phyloP scores from a whole-genome alignment of 768 basidiomycete genomes.

The Mycena venus region DNA sequence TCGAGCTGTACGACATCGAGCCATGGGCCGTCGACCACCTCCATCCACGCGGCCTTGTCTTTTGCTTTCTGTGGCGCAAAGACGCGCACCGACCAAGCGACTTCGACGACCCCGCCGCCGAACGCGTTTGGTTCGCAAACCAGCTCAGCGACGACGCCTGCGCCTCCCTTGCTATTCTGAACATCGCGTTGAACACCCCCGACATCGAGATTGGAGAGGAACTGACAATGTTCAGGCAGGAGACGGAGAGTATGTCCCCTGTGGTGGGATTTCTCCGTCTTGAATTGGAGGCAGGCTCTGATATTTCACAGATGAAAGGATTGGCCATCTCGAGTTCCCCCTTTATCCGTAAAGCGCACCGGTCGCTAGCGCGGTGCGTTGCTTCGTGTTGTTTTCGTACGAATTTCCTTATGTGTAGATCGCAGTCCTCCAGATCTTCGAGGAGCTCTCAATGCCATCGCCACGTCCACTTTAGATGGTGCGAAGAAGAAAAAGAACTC shows the following conservation, averaged over 20 bases:
- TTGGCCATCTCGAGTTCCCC: slow-evolving; percentile 71
- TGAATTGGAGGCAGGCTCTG: background rate
- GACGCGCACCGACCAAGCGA: slow-evolving; percentile 60
- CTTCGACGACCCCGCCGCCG: slow-evolving; percentile 67
- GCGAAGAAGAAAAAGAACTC: slow-evolving; percentile 50
- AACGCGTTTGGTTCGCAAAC: slow-evolving; percentile 76
- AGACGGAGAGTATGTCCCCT: slow-evolving; percentile 69
- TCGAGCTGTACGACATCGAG: slow-evolving; percentile 74
- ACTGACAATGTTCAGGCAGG: slow-evolving; percentile 58
- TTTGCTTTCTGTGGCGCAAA: slow-evolving; percentile 72
- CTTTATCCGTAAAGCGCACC: slow-evolving; percentile 68
- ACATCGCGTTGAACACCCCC: slow-evolving; percentile 70
- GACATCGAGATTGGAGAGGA: slow-evolving; percentile 62
- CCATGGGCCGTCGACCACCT: slow-evolving; percentile 75
- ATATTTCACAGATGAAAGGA: slow-evolving; percentile 67
- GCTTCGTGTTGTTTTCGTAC: background rate
- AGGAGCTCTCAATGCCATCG: slow-evolving; percentile 61
- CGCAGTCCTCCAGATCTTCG: slow-evolving; percentile 70
- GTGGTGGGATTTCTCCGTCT: slow-evolving; percentile 55
- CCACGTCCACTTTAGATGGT: slow-evolving; percentile 58
- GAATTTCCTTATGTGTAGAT: slow-evolving; percentile 12
- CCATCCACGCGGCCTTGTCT: slow-evolving; percentile 69
- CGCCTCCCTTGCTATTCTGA: slow-evolving; percentile 72
- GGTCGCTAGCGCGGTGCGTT: slow-evolving; percentile 69
- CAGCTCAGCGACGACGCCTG: slow-evolving; percentile 78